These are phyloP conservation scores for Rhexocercosporidium sp. DNA, from an alignment of 2,329 filamentous ascomycete species.

Conservation along the genomic window DNA sequence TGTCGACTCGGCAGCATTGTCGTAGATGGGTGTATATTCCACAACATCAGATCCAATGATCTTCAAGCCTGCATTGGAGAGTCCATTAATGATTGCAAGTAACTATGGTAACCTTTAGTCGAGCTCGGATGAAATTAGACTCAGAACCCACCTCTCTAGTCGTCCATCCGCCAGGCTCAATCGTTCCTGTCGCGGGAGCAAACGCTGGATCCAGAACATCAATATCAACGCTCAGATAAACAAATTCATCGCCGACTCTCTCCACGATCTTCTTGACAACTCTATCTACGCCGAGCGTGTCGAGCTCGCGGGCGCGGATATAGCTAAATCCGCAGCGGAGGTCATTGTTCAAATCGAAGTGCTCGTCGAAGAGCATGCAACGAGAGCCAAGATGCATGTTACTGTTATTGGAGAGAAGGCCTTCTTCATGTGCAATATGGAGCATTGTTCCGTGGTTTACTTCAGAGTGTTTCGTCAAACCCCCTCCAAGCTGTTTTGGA, in stretches of 20 bases:
- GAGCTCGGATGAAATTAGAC: not conserved
- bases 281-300: slow-evolving; percentile 36
- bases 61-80: slow-evolving; percentile 39
- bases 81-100: slow-evolving; percentile 38
- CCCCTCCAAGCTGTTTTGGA: slow-evolving; percentile 39
- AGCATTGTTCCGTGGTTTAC: slow-evolving; percentile 43
- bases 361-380: slow-evolving; percentile 34
- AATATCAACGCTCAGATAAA: slow-evolving; percentile 42
- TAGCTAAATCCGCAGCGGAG: slow-evolving; percentile 39
- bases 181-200: slow-evolving; percentile 41
- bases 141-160: slow-evolving; percentile 37
- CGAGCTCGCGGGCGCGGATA: slow-evolving; percentile 38
- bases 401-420: slow-evolving; percentile 38
- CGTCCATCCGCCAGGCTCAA: slow-evolving; percentile 43
- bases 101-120: slow-evolving; percentile 26
- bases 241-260: slow-evolving; percentile 37
- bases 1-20: slow-evolving; percentile 41
- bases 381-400: slow-evolving; percentile 42
- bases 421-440: slow-evolving; percentile 43
- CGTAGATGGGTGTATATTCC: slow-evolving; percentile 41
- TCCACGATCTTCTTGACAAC: slow-evolving; percentile 38
- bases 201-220: slow-evolving; percentile 42
- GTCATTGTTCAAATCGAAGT: slow-evolving; percentile 41
- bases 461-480: slow-evolving; percentile 37
- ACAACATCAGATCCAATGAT: slow-evolving; percentile 43